phyloP scores from a whole-genome alignment of 1,139 yeast genomes.

The Protomyces inouyei region DNA sequence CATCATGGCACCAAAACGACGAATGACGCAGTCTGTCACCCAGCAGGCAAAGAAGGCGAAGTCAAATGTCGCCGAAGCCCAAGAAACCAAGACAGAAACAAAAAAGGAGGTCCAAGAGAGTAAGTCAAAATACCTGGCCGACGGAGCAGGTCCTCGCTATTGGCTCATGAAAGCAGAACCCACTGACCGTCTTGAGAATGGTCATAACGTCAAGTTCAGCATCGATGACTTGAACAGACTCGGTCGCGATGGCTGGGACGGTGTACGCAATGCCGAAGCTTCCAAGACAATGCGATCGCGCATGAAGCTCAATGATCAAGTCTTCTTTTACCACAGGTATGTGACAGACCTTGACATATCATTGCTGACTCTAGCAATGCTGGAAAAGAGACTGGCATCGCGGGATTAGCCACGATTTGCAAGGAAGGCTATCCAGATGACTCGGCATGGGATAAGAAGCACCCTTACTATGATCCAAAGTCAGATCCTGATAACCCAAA shows the following conservation, averaged over 20 bases:
- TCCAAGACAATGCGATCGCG: conserved; percentile 45
- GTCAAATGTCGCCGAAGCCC: neutral
- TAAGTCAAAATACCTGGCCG: neutral
- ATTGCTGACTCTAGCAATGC: neutral
- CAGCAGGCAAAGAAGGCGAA: neutral
- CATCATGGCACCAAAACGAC: neutral
- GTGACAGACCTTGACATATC: neutral
- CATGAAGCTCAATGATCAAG: conserved; percentile 47
- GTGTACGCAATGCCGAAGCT: conserved; percentile 55
- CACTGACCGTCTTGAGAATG: conserved; percentile 46
- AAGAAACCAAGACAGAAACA: neutral
- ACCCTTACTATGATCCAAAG: conserved; percentile 47
- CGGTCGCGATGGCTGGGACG: conserved; percentile 50
- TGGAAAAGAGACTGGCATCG: conserved; percentile 55
- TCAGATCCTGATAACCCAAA: conserved; percentile 43
- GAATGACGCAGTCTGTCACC: neutral
- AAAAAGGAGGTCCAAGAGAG: neutral
- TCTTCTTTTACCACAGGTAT: conserved; percentile 47
- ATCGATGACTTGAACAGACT: conserved; percentile 44
- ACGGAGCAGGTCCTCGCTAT: conserved; percentile 33
- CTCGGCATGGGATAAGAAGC: conserved; percentile 31
- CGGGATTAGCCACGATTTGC: conserved; percentile 45
- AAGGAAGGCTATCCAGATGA: conserved; percentile 45
- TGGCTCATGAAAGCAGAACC: conserved; percentile 58
- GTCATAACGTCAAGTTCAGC: conserved; percentile 49